Evolutionary conservation across 352 stramenopile genomes (phyloP).

Genomic region (Peronospora destructor): DNA sequence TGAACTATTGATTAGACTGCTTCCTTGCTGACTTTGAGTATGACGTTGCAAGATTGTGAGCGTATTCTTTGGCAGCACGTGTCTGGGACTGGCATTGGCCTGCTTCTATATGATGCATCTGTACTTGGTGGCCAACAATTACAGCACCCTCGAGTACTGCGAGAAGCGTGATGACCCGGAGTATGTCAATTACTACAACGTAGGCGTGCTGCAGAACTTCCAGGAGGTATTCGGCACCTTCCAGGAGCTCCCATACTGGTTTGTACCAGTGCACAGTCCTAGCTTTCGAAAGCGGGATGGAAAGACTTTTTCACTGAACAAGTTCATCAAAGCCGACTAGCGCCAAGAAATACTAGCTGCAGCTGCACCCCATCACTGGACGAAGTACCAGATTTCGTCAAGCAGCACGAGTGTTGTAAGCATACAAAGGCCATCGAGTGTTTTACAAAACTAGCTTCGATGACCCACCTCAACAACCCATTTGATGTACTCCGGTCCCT

Average conservation of each 20-base stretch:
- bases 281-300: slow-evolving; percentile 40
- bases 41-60: slow-evolving; percentile 35
- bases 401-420: too few relatives aligned
- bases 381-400: too few relatives aligned
- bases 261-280: slow-evolving; percentile 56
- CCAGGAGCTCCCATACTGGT: slow-evolving; percentile 57
- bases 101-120: slow-evolving; percentile 80
- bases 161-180: slow-evolving; percentile 74
- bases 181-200: slow-evolving; percentile 76
- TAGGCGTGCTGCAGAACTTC: slow-evolving; percentile 67
- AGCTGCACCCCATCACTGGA: too few relatives aligned
- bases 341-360: too few relatives aligned
- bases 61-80: slow-evolving; percentile 67
- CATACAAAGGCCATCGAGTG: too few relatives aligned
- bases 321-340: slow-evolving; percentile 43
- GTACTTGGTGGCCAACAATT: slow-evolving; percentile 61
- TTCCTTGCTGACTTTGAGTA: background rate
- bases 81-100: slow-evolving; percentile 51
- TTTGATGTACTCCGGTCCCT: too few relatives aligned
- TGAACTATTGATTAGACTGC: background rate
- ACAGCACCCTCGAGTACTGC: slow-evolving; percentile 83
- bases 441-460: too few relatives aligned
- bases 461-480: too few relatives aligned
- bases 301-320: slow-evolving; percentile 53
- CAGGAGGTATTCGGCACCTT: slow-evolving; percentile 71